Evolutionary conservation across 2,329 filamentous ascomycete genomes (phyloP).

Genomic region (Trichoderma koningiopsis): DNA sequence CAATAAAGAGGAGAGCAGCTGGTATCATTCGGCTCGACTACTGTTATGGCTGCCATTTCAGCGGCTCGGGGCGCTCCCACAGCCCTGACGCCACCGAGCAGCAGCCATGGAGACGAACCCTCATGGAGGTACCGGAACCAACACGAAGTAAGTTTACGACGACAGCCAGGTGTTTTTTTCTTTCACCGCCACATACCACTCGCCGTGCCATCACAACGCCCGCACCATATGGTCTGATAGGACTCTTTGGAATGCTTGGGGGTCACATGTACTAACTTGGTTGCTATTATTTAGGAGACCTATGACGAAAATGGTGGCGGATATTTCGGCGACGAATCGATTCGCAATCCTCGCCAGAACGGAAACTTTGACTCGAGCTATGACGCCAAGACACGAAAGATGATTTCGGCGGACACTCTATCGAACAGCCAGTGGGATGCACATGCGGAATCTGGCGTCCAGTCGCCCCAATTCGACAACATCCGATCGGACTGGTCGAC

Average conservation of each 20-base stretch:
- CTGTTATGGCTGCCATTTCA: slow-evolving; percentile 56
- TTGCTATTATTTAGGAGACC: slow-evolving; percentile 1
- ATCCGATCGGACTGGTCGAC: slow-evolving; percentile 28
- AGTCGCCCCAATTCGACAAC: slow-evolving; percentile 34
- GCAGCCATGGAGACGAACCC: slow-evolving; percentile 51
- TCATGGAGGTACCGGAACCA: slow-evolving; percentile 45
- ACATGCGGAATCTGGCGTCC: slow-evolving; percentile 30
- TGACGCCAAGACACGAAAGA: slow-evolving; percentile 40
- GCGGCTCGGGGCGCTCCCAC: slow-evolving; percentile 51
- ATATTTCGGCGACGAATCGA: slow-evolving; percentile 47
- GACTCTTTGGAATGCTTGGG: not conserved
- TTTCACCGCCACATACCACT: not conserved
- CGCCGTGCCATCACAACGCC: not conserved
- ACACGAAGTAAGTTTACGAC: slow-evolving; percentile 13
- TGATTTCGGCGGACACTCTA: slow-evolving; percentile 42
- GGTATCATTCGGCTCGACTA: slow-evolving; percentile 30
- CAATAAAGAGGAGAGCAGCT: slow-evolving; percentile 33
- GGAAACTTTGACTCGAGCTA: slow-evolving; percentile 34
- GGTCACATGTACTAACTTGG: not conserved
- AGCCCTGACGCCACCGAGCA: slow-evolving; percentile 51
- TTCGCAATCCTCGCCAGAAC: slow-evolving; percentile 46
- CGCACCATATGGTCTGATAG: slow-evolving; percentile 11
- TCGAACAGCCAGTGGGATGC: slow-evolving; percentile 32
- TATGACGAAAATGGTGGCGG: slow-evolving; percentile 25
- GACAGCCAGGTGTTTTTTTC: not conserved